Percentiles rank a stretch among this genome's conserved stretches.
Conservation (phyloP, 139 green algal species). For the Nannochloris sp. region DNA sequence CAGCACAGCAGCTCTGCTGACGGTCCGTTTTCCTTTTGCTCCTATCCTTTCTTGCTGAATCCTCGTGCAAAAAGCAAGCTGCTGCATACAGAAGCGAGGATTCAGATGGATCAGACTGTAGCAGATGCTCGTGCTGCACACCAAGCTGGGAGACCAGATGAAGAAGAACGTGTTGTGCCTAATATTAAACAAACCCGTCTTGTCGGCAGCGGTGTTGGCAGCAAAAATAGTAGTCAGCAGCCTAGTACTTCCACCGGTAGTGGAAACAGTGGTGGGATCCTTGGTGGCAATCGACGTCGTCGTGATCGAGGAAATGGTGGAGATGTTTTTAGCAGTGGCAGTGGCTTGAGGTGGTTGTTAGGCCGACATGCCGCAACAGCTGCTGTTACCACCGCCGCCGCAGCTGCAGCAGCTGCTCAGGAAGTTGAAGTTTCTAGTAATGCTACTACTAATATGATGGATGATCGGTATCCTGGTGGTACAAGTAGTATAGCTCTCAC, state of each 20-base stretch:
- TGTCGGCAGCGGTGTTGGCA: neutral
- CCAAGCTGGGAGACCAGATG: neutral
- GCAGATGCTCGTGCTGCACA: slow-evolving; percentile 4
- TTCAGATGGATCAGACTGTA: slow-evolving; percentile 49
- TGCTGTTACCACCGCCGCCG: neutral
- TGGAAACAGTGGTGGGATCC: neutral
- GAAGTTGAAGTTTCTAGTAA: neutral
- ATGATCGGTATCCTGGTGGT: no score
- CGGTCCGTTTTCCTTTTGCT: slow-evolving; percentile 84
- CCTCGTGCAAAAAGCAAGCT: slow-evolving; percentile 81
- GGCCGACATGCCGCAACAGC: neutral
- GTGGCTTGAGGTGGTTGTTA: slow-evolving; percentile 37
- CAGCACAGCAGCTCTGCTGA: slow-evolving; percentile 37
- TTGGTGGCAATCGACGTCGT: neutral
- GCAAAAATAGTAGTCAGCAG: no score
- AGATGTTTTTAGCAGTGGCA: neutral
- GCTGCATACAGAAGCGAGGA: slow-evolving; percentile 64
- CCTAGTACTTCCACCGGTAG: no score
- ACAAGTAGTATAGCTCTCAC: neutral
- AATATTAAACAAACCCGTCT: slow-evolving; percentile 1
- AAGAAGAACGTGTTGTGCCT: slow-evolving; percentile 47
- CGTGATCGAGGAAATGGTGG: neutral
- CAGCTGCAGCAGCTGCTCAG: neutral
- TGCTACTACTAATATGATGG: no score
- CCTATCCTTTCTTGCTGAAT: slow-evolving; percentile 87